Percentiles rank a stretch among this genome's conserved stretches.
Conservation (phyloP, 2,329 filamentous ascomycete genomes). For the Coniochaeta hoffmannii region DNA sequence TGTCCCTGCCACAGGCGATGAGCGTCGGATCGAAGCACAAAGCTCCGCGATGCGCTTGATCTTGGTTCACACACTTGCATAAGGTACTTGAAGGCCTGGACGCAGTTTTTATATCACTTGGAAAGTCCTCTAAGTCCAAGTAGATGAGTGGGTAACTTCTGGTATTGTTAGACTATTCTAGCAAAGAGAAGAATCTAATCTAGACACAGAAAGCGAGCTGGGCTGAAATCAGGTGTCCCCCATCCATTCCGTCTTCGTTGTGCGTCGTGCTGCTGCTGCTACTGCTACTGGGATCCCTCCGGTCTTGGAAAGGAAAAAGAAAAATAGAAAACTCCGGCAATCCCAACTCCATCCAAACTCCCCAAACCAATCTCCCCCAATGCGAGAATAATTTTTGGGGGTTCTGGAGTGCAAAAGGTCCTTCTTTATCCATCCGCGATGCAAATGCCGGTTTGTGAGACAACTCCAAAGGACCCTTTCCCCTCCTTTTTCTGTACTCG, state of each 20-base stretch:
- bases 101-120: background rate
- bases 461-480: background rate
- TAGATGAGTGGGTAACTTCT: conserved; percentile 64
- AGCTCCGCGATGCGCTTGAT: too few relatives aligned
- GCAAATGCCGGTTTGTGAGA: background rate
- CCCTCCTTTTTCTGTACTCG: conserved; percentile 1
- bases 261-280: background rate
- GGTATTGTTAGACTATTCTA: conserved; percentile 43
- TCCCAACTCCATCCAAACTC: too few relatives aligned
- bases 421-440: background rate
- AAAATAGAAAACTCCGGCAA: background rate
- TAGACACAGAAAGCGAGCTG: conserved; percentile 61
- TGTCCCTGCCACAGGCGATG: too few relatives aligned
- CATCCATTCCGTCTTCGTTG: background rate
- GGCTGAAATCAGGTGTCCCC: conserved; percentile 23
- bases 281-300: conserved; percentile 11
- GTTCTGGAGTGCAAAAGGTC: conserved; percentile 1
- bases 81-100: background rate
- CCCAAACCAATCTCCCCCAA: background rate
- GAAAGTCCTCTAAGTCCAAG: conserved; percentile 28
- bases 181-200: conserved; percentile 27
- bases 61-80: too few relatives aligned
- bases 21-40: too few relatives aligned
- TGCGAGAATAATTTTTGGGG: conserved; percentile 12
- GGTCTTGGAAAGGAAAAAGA: conserved; percentile 7